phyloP scores from a whole-genome alignment of 2,329 filamentous ascomycete species.

The Arthrobotrys conoides region DNA sequence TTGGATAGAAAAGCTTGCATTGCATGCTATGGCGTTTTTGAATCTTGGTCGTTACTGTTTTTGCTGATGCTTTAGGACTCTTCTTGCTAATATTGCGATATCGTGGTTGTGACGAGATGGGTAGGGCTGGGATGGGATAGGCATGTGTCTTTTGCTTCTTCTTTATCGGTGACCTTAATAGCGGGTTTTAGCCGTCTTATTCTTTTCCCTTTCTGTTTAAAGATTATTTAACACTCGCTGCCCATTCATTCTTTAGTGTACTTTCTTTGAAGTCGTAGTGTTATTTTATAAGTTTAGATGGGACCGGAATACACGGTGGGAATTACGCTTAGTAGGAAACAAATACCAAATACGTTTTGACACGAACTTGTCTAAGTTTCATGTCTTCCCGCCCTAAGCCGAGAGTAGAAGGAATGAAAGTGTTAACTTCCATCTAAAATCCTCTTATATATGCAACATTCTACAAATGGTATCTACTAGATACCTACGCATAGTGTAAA shows the following conservation, averaged over 20 bases:
- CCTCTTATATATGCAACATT: too few species aligned
- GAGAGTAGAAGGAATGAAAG: too few species aligned
- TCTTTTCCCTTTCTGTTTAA: not conserved
- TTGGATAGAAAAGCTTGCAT: slow-evolving; percentile 28
- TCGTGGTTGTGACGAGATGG: not conserved
- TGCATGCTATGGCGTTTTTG: slow-evolving; percentile 27
- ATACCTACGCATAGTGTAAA: too few species aligned
- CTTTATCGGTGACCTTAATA: not conserved
- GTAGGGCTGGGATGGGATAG: not conserved
- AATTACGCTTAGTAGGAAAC: not conserved
- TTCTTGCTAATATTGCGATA: not conserved
- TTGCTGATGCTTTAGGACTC: slow-evolving; percentile 2
- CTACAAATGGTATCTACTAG: too few species aligned
- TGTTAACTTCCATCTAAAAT: too few species aligned
- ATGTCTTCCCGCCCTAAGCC: too few species aligned
- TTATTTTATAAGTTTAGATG: slow-evolving; percentile 18
- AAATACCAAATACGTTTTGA: not conserved
- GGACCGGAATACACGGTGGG: slow-evolving; percentile 12
- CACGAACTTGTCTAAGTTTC: too few species aligned
- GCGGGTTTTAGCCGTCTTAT: not conserved
- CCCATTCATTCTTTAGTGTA: not conserved
- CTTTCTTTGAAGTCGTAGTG: slow-evolving; percentile 5
- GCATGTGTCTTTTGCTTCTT: not conserved
- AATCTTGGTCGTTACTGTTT: not conserved
- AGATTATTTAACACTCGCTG: slow-evolving; percentile 10